Evolutionary conservation across 2,329 filamentous ascomycete species (phyloP), one percentile per base, ranked within the genome.

Genomic region (Penicillium griseofulvum): DNA sequence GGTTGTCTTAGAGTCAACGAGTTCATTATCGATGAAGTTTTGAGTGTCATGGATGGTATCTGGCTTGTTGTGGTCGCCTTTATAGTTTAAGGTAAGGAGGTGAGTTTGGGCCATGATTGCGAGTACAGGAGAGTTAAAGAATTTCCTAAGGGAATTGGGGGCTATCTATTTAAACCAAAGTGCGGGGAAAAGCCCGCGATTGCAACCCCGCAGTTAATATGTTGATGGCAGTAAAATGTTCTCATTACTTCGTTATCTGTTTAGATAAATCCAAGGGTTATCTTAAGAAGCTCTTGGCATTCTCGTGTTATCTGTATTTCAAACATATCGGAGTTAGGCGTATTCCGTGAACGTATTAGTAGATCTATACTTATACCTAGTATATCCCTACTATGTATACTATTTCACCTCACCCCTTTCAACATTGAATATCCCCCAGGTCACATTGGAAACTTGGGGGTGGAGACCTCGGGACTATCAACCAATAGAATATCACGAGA

Each of bases 101-200:
- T 39, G 5, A 17, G 47, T 33, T 17, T 31, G 28, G 8, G 48
- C 11, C 48, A 50, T 50, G 19, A 34, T 19, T 28, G 24, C 29
- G 2, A 22, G 24, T 7, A 17, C 8, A 16, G 24, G 31, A 48
- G 16, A 19, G 16, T n/a, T 0, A 8, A n/a, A 33, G 14, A 12
- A 16, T 22, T 6, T 28, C 14, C 9, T 4, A 12, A 28, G 3
- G 14, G 19, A 34, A 3, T 19, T 16, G 37, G 17, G 34, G 36
- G 34, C 5, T 33, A 31, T 31, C n/a, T 29, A 41, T 49, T 12
- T 31, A 49, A 44, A 43, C 5, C 3, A 9, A 34, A 49, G 37
- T 50, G 48, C 48, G 48, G 48, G 48, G 48, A 33, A 50, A 36
- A 49, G 34, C 10, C 44, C 44, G 16, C 19, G 29, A 46, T 34